Evolutionary conservation across 306 rosid species (phyloP), one percentile per base, ranked within the genome.

Genomic region (Ceratonia siliqua): DNA sequence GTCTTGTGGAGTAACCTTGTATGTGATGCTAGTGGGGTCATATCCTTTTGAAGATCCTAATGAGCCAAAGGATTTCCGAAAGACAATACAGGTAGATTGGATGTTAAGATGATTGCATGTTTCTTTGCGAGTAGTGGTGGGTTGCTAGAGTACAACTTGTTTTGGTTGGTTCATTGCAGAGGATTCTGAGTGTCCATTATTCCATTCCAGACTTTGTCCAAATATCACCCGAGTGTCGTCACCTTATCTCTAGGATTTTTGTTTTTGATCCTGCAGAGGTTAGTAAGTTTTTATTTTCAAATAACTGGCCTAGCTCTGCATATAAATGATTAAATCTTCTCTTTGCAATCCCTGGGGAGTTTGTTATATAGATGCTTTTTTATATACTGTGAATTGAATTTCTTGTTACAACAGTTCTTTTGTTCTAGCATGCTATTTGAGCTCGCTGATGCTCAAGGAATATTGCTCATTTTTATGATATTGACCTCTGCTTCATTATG

Each of bases 1-100:
- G 98, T 93, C 98, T 4, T 91, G 97, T 86, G 98, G 97, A 58
- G 98, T 91, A 46, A 91, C 97, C 85, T 88, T 93, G 62, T 93
- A 87, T 56, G 98, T 93, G 79, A 91, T 93, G 97, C 83, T 93
- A 24, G 91, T 93, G 49, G 97, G 97, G 72, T 81, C 85, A 65
- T 93, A 93, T 76, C 98, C 98, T 81, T 93, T 93, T 49, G 98
- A 93, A 82, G 98, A 93, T 82, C 98, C 96, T 66, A 85, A 79
- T 62, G 90, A 90, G 68, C 96, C 98, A 36, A 90, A 77, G 76
- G 96, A 92, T 87, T 91, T 86, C 84, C 82, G 97, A 77, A 93
- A 78, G 87, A 91, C 98, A 14, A 91, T 93, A 85, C 96, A 91
- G 80, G 98, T 93, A 81, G 78, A 35, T 50, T 64, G 48, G 53